A percentile compares a stretch with the other conserved stretches of the same genome.
Conservation (phyloP, 495 filamentous ascomycete genomes). For the Penicillium chermesinum region DNA sequence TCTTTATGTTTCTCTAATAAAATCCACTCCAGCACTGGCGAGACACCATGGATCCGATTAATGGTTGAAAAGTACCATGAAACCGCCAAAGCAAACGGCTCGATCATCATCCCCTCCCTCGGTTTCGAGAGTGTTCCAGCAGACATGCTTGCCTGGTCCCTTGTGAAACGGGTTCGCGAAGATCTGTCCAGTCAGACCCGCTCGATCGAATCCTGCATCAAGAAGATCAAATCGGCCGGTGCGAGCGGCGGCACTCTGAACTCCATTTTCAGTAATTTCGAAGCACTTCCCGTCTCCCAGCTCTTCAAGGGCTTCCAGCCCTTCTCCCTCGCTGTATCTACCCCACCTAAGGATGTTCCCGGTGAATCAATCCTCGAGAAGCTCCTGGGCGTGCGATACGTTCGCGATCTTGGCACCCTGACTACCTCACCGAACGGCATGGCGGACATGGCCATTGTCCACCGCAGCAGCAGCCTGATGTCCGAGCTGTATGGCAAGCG, state of each 20-base stretch:
- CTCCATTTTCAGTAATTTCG: slow-evolving; percentile 59
- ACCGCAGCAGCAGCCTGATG: slow-evolving; percentile 73
- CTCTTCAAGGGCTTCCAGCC: slow-evolving; percentile 52
- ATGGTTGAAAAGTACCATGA: slow-evolving; percentile 81
- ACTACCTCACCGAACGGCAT: slow-evolving; percentile 54
- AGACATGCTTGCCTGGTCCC: slow-evolving; percentile 69
- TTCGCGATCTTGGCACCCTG: slow-evolving; percentile 64
- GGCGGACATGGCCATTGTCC: slow-evolving; percentile 62
- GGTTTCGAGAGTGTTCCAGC: slow-evolving; percentile 82
- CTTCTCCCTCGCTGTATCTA: slow-evolving; percentile 61
- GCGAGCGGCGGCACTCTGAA: slow-evolving; percentile 72
- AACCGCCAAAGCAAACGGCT: slow-evolving; percentile 65
- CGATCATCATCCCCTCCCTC: slow-evolving; percentile 81
- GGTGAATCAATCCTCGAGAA: slow-evolving; percentile 31
- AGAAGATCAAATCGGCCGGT: slow-evolving; percentile 54
- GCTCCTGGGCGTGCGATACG: slow-evolving; percentile 55
- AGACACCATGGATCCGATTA: slow-evolving; percentile 70
- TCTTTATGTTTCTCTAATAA: too few species aligned
- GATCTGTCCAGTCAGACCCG: slow-evolving; percentile 49
- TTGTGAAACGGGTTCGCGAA: slow-evolving; percentile 61
- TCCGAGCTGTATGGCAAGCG: slow-evolving; percentile 63
- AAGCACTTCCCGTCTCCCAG: slow-evolving; percentile 54
- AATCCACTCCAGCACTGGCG: slow-evolving; percentile 57
- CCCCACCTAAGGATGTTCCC: slow-evolving; percentile 36
- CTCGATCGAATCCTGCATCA: slow-evolving; percentile 57